These are phyloP conservation scores for Colletotrichum sp. DNA, from an alignment of 2,329 filamentous ascomycete genomes.

Conservation along the genomic window DNA sequence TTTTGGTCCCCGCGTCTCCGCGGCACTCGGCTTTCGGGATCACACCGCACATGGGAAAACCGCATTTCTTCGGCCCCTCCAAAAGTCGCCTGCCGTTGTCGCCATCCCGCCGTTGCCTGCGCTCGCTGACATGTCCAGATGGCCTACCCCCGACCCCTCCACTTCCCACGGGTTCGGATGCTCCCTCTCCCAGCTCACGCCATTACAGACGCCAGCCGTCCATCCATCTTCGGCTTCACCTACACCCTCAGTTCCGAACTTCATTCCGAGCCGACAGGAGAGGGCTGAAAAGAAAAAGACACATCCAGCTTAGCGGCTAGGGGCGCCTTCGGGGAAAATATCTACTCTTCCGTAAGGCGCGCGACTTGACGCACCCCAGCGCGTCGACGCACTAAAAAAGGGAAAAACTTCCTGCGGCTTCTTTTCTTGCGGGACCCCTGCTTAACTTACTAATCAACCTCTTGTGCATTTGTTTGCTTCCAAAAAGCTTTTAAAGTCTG, in stretches of 20 bases:
- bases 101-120: not conserved
- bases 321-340: not conserved
- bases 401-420: conserved; percentile 1
- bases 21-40: not conserved
- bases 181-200: conserved; percentile 1
- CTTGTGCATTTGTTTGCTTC: not conserved
- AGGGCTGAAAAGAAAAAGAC: not conserved
- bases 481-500: not conserved
- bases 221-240: not conserved
- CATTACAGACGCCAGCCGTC: not conserved
- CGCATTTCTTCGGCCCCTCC: not conserved
- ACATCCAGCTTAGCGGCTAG: not conserved
- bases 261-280: not conserved
- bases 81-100: not conserved
- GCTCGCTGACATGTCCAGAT: not conserved
- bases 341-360: not conserved
- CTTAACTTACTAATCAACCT: not conserved
- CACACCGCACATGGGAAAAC: not conserved
- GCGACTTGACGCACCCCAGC: not conserved
- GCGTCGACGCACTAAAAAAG: not conserved
- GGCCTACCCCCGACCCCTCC: not conserved
- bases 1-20: not conserved
- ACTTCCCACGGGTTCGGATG: not conserved
- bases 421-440: not conserved
- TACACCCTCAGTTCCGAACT: not conserved